phyloP scores from a whole-genome alignment of 495 filamentous ascomycete species.

The Podospora didyma region DNA sequence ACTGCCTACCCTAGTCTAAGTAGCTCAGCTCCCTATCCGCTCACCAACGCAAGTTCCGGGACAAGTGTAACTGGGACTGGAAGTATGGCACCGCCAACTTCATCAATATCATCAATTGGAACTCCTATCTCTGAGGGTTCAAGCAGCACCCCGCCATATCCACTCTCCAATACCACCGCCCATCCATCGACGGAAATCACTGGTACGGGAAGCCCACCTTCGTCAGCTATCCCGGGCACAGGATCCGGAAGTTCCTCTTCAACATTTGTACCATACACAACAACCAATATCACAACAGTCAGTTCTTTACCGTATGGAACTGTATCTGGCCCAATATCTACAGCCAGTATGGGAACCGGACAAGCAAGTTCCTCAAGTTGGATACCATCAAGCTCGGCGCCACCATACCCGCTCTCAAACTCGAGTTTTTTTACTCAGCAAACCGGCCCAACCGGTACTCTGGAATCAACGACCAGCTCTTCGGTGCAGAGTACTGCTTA shows the following conservation, averaged over 20 bases:
- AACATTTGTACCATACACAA: constrained; percentile 16
- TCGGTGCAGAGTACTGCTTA: neutral
- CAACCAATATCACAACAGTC: constrained; percentile 17
- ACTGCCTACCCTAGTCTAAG: neutral
- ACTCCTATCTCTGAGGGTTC: neutral
- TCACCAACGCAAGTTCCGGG: constrained; percentile 3
- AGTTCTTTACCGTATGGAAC: neutral
- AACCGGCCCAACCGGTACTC: constrained; percentile 10
- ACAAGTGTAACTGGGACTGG: constrained; percentile 2
- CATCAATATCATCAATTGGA: neutral
- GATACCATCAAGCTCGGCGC: constrained; percentile 14
- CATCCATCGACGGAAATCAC: neutral
- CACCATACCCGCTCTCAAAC: constrained; percentile 26
- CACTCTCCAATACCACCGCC: constrained; percentile 1
- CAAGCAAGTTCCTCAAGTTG: neutral
- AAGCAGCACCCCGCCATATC: neutral
- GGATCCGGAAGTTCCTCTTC: neutral
- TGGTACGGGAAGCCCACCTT: neutral
- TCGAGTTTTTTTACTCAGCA: constrained; percentile 14
- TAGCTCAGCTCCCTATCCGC: constrained; percentile 3
- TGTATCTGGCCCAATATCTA: constrained; percentile 13
- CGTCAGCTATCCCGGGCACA: neutral
- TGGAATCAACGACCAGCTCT: neutral
- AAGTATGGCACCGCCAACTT: neutral
- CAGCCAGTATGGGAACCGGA: constrained; percentile 4